These are phyloP conservation scores for Mucor circinelloides DNA, from an alignment of 371 early-diverging fungal genomes.

Conservation along the genomic window DNA sequence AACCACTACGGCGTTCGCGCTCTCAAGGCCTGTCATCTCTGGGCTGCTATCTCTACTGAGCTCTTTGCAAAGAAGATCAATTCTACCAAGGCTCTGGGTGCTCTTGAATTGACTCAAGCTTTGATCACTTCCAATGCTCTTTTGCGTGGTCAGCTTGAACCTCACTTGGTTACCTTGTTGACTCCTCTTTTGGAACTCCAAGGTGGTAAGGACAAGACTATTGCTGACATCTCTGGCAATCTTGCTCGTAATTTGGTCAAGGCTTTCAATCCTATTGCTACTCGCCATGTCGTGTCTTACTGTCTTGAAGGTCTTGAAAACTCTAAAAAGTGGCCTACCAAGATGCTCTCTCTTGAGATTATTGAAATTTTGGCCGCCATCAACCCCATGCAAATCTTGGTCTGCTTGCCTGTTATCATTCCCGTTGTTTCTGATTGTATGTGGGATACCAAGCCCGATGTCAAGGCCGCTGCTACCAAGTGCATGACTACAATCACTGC, in stretches of 20 bases:
- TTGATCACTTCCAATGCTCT: slow-evolving; percentile 40
- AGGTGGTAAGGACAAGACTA: slow-evolving; percentile 66
- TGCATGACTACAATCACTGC: slow-evolving; percentile 54
- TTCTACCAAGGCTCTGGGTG: slow-evolving; percentile 65
- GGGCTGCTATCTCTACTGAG: slow-evolving; percentile 58
- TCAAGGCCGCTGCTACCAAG: slow-evolving; percentile 51
- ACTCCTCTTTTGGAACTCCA: slow-evolving; percentile 61
- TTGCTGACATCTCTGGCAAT: slow-evolving; percentile 60
- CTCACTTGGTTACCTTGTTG: slow-evolving; percentile 61
- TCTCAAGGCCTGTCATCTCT: slow-evolving; percentile 58
- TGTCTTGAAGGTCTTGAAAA: slow-evolving; percentile 62
- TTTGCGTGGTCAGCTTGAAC: slow-evolving; percentile 56
- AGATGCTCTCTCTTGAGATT: slow-evolving; percentile 61
- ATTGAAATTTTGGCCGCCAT: slow-evolving; percentile 54
- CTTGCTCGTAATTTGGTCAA: slow-evolving; percentile 59
- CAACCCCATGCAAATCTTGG: slow-evolving; percentile 64
- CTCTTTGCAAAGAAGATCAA: slow-evolving; percentile 73
- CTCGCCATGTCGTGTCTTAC: slow-evolving; percentile 56
- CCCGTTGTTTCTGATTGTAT: slow-evolving; percentile 75
- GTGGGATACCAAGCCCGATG: slow-evolving; percentile 76
- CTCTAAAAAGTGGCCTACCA: slow-evolving; percentile 80
- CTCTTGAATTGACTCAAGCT: slow-evolving; percentile 59
- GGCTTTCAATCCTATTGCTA: slow-evolving; percentile 58
- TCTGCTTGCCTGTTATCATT: slow-evolving; percentile 65
- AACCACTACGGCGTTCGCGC: slow-evolving; percentile 57